phyloP scores from a whole-genome alignment of 2,329 filamentous ascomycete species.

The Drechslerella dactyloides region DNA sequence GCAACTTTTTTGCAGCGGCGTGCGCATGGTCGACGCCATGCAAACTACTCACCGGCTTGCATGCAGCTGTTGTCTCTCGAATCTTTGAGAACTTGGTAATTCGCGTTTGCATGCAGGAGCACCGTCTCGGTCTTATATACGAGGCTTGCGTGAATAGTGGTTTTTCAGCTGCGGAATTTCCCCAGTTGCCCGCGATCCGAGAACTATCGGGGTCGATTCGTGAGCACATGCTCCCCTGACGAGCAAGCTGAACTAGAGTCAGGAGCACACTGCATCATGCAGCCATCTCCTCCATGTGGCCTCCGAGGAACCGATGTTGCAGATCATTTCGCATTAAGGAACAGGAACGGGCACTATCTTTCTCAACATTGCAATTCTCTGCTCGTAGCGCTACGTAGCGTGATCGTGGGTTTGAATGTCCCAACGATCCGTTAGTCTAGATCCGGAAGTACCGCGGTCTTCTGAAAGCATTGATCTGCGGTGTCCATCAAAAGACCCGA shows the following conservation, averaged over 20 bases:
- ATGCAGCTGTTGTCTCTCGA: background rate
- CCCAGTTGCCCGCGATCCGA: too few relatives aligned
- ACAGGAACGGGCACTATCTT: background rate
- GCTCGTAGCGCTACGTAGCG: background rate
- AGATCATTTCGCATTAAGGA: constrained; percentile 12
- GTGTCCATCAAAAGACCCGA: too few relatives aligned
- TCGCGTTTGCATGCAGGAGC: too few relatives aligned
- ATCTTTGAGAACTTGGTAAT: background rate
- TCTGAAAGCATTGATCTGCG: too few relatives aligned
- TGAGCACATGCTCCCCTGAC: too few relatives aligned
- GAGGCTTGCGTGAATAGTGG: too few relatives aligned
- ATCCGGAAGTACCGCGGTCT: constrained; percentile 1
- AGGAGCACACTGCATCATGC: constrained; percentile 10
- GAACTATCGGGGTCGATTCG: too few relatives aligned
- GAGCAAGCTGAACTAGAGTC: background rate
- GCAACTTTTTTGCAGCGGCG: too few relatives aligned
- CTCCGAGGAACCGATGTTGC: constrained; percentile 11
- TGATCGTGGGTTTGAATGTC: constrained; percentile 9
- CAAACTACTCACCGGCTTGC: too few relatives aligned
- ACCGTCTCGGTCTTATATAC: too few relatives aligned
- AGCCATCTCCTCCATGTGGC: constrained; percentile 21
- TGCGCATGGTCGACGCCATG: too few relatives aligned
- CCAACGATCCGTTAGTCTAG: constrained; percentile 8
- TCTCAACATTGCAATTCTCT: background rate
- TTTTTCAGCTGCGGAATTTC: too few relatives aligned